phyloP scores from a whole-genome alignment of 352 stramenopile genomes.

The Pythium dissotocum region DNA sequence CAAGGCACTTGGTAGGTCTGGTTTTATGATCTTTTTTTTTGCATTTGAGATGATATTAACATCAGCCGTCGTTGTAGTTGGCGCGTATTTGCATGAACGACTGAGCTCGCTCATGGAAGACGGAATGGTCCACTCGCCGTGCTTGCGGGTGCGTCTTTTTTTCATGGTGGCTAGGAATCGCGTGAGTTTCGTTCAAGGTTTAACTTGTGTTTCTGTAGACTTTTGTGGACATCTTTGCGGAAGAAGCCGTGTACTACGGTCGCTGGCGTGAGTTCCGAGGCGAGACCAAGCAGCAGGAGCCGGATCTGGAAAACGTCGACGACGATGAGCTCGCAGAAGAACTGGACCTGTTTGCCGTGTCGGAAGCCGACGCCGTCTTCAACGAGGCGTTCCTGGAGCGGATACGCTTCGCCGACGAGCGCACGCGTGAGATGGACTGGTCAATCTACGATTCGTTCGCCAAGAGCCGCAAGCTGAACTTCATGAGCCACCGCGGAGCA shows the following conservation, averaged over 20 bases:
- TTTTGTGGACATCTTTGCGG: conserved; percentile 71
- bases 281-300: conserved; percentile 77
- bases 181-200: background rate
- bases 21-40: background rate
- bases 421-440: conserved; percentile 82
- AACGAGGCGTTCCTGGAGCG: conserved; percentile 78
- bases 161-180: background rate
- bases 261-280: conserved; percentile 81
- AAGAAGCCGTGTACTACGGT: conserved; percentile 84
- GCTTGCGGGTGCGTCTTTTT: conserved; percentile 40
- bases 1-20: conserved; percentile 45
- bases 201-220: conserved; percentile 32
- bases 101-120: conserved; percentile 48
- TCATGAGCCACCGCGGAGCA: conserved; percentile 73
- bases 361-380: conserved; percentile 74
- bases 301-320: conserved; percentile 78
- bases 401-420: conserved; percentile 84
- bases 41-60: background rate
- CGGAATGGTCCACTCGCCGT: conserved; percentile 39
- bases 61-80: conserved; percentile 37
- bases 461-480: conserved; percentile 78
- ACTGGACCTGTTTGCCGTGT: conserved; percentile 82
- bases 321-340: conserved; percentile 84
- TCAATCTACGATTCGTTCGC: conserved; percentile 81
- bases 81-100: conserved; percentile 46